Evolutionary conservation across 2,329 filamentous ascomycete genomes (phyloP).

Genomic region (Sodiomyces alkalinus): DNA sequence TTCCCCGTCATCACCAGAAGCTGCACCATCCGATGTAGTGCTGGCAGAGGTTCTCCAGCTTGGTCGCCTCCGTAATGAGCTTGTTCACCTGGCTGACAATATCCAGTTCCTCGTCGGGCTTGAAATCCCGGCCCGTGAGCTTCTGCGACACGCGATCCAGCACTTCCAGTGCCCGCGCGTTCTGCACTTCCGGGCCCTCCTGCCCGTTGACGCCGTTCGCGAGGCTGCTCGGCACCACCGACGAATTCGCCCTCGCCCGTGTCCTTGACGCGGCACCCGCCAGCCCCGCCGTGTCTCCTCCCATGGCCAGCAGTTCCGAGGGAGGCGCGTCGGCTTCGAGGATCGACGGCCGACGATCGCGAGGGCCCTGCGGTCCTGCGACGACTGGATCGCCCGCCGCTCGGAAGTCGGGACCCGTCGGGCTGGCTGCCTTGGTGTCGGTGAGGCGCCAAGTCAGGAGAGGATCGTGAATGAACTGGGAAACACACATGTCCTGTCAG

Average conservation of each 20-base stretch:
- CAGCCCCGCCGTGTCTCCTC: slow-evolving; percentile 16
- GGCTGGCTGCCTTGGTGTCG: slow-evolving; percentile 38
- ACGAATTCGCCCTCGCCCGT: slow-evolving; percentile 46
- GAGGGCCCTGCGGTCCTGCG: slow-evolving; percentile 28
- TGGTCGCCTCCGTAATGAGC: slow-evolving; percentile 87
- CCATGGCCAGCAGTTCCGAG: slow-evolving; percentile 38
- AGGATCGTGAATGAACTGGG: slow-evolving; percentile 95
- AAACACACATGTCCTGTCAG: no score
- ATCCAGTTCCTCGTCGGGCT: slow-evolving; percentile 66
- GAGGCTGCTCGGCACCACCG: slow-evolving; percentile 21
- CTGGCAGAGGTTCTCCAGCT: slow-evolving; percentile 93
- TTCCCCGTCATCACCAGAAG: slow-evolving; percentile 78
- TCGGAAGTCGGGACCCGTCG: slow-evolving; percentile 51
- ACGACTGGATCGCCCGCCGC: slow-evolving; percentile 43
- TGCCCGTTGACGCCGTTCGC: slow-evolving; percentile 19
- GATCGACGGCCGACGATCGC: slow-evolving; percentile 52
- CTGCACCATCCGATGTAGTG: slow-evolving; percentile 99
- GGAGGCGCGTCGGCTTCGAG: slow-evolving; percentile 48
- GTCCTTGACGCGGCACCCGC: slow-evolving; percentile 30
- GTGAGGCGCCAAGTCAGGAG: slow-evolving; percentile 90
- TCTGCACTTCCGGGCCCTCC: slow-evolving; percentile 64
- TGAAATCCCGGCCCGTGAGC: slow-evolving; percentile 86
- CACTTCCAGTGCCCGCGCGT: slow-evolving; percentile 83
- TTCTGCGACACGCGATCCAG: slow-evolving; percentile 89
- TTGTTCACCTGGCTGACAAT: slow-evolving; percentile 86